phyloP scores from a whole-genome alignment of 768 basidiomycete species.

The Mycena vulgaris region DNA sequence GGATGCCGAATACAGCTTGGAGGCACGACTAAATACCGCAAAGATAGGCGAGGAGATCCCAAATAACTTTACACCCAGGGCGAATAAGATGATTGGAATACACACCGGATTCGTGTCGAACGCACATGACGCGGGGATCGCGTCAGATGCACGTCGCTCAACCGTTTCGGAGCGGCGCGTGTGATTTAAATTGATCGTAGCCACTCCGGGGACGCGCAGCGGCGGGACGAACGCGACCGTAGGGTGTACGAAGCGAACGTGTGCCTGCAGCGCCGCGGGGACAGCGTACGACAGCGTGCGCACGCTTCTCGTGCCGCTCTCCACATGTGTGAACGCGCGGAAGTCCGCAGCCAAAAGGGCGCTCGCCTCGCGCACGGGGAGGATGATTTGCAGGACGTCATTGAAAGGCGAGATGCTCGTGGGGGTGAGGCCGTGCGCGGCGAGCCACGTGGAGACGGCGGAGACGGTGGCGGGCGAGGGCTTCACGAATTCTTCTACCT shows the following conservation, averaged over 20 bases:
- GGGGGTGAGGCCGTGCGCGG: slow-evolving; percentile 57
- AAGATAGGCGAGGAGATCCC: too few relatives aligned
- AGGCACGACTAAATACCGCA: slow-evolving; percentile 23
- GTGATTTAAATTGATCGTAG: not conserved
- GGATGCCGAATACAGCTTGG: slow-evolving; percentile 24
- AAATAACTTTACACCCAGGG: too few relatives aligned
- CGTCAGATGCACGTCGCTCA: not conserved
- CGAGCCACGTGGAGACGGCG: slow-evolving; percentile 54
- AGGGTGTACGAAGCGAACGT: slow-evolving; percentile 65
- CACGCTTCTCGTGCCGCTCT: slow-evolving; percentile 52
- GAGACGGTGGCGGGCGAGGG: slow-evolving; percentile 8
- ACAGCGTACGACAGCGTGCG: slow-evolving; percentile 66
- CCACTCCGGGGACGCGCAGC: not conserved
- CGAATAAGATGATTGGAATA: too few relatives aligned
- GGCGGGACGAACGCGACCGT: slow-evolving; percentile 31
- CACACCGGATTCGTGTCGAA: not conserved
- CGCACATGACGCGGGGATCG: slow-evolving; percentile 25
- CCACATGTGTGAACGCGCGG: slow-evolving; percentile 51
- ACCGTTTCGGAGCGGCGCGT: not conserved
- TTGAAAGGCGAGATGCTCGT: slow-evolving; percentile 55
- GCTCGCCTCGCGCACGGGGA: slow-evolving; percentile 61
- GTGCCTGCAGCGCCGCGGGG: slow-evolving; percentile 58
- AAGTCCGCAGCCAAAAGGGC: slow-evolving; percentile 63
- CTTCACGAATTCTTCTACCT: too few relatives aligned
- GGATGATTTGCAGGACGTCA: slow-evolving; percentile 62